phyloP scores from a whole-genome alignment of 371 early-diverging fungal species.

The Mortierella sp. region DNA sequence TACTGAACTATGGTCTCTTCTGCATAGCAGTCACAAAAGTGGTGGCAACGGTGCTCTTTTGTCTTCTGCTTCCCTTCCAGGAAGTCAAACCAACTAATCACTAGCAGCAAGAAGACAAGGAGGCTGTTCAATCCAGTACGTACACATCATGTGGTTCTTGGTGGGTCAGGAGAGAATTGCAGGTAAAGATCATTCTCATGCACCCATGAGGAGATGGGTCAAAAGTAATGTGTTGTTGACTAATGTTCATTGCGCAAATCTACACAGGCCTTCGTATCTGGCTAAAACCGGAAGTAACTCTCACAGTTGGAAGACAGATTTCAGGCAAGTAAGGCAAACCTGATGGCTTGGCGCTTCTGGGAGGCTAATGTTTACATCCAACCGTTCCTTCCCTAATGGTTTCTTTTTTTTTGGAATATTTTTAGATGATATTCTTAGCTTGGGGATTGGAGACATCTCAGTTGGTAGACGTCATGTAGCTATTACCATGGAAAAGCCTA shows the following conservation, averaged over 20 bases:
- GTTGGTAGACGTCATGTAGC: conserved; percentile 42
- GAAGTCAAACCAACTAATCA: background rate
- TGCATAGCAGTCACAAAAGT: background rate
- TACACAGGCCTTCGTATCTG: conserved; percentile 34
- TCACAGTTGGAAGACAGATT: conserved; percentile 37
- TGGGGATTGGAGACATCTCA: conserved; percentile 28
- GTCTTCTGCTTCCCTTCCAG: background rate
- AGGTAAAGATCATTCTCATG: conserved; percentile 20
- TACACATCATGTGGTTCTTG: conserved; percentile 44
- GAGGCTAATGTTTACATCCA: background rate
- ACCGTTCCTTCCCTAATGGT: background rate
- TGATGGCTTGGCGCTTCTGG: background rate
- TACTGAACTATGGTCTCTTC: too few species aligned
- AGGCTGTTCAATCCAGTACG: background rate
- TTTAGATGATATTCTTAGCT: conserved; percentile 23
- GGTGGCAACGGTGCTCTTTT: background rate
- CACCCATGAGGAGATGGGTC: background rate
- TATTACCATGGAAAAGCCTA: conserved; percentile 27
- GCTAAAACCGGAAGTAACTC: conserved; percentile 45
- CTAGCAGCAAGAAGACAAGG: background rate
- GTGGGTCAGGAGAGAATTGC: conserved; percentile 34
- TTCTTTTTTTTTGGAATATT: background rate
- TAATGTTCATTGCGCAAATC: background rate
- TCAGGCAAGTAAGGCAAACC: conserved; percentile 13
- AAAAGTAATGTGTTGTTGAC: background rate